Percentiles rank a stretch among this genome's conserved stretches.
phyloP scores from a whole-genome alignment of 2,329 filamentous ascomycete genomes.

The Hypoxylon sp. region DNA sequence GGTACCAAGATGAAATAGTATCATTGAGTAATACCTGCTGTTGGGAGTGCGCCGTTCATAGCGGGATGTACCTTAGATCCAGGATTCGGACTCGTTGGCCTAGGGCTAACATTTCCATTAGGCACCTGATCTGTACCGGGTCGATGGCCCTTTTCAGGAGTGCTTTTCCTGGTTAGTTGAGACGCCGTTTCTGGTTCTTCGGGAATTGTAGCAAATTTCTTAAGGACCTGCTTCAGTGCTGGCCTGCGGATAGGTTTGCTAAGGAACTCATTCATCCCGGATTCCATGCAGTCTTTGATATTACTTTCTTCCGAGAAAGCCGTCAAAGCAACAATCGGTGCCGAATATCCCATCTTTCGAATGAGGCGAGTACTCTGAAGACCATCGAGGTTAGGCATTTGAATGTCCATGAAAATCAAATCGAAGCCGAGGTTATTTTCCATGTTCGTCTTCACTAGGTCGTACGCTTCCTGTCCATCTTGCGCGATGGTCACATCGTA shows the following conservation, averaged over 20 bases:
- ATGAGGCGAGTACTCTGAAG: slow-evolving; percentile 89
- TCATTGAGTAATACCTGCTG: slow-evolving; percentile 25
- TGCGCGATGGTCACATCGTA: slow-evolving; percentile 90
- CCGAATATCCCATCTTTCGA: slow-evolving; percentile 85
- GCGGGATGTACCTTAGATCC: slow-evolving; percentile 24
- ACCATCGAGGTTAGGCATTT: slow-evolving; percentile 94
- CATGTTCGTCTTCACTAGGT: slow-evolving; percentile 87
- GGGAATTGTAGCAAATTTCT: slow-evolving; percentile 84
- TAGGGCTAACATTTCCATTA: slow-evolving; percentile 31
- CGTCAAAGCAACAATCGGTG: slow-evolving; percentile 90
- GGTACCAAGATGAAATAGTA: not conserved
- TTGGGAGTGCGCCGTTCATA: slow-evolving; percentile 33
- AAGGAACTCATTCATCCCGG: slow-evolving; percentile 93
- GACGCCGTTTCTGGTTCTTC: slow-evolving; percentile 71
- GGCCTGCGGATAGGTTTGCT: slow-evolving; percentile 82
- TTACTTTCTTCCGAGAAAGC: slow-evolving; percentile 94
- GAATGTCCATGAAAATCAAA: slow-evolving; percentile 95
- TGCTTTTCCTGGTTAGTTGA: slow-evolving; percentile 50
- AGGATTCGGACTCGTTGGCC: slow-evolving; percentile 9
- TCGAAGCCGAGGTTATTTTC: slow-evolving; percentile 79
- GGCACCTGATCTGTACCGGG: slow-evolving; percentile 22
- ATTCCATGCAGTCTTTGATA: slow-evolving; percentile 86
- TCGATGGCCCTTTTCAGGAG: slow-evolving; percentile 40
- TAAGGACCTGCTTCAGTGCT: slow-evolving; percentile 86
- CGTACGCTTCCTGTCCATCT: slow-evolving; percentile 88